Evolutionary conservation across 345 rosid species (phyloP), one percentile per base, ranked within the genome.

Genomic region (Arabidopsis arenosa): DNA sequence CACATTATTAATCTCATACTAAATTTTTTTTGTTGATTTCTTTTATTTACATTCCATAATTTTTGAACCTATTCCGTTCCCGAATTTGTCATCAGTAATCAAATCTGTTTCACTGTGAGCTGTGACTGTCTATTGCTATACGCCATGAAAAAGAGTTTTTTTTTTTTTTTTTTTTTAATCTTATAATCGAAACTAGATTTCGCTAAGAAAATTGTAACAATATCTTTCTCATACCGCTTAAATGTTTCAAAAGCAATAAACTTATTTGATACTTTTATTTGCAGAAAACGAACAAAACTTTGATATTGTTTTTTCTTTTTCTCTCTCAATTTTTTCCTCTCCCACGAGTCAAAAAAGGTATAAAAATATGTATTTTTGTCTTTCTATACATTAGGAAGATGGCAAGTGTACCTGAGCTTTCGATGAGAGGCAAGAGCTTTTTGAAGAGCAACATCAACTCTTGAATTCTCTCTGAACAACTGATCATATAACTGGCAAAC

Each of bases 341-440:
- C 28, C 45, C 45, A 4, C n/a, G 13, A 44, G 71, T 69, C 52
- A 76, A 70, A 77, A 76, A 63, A 28, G 79, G 74, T 76, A 30
- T 72, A 73, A 32, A n/a, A 26, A 13, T 40, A 13, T 40, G 2
- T 18, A 2, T 6, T 10, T 9, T 10, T 35, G 4, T 26, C 1
- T 21, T 9, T 62, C 59, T 79, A 79, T 74, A 79, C 77, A 81
- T 79, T 60, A 14, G 97, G 93, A 75, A 90, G 89, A 85, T 95
- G 99, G 70, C 97, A 92, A 41, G 80, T 75, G 75, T 87, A 95
- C 83, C 89, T 90, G 76, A 88, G 83, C 76, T 81, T 85, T 61
- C 86, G 78, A 75, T 89, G 90, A 5, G 82, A 83, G 45, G 93
- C 85, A 75, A 92, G 97, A 64, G 91, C 90, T 57, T 66, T 86